Evolutionary conservation across 805 yeast genomes (phyloP).

Genomic region (Suhomyces pyralidae): DNA sequence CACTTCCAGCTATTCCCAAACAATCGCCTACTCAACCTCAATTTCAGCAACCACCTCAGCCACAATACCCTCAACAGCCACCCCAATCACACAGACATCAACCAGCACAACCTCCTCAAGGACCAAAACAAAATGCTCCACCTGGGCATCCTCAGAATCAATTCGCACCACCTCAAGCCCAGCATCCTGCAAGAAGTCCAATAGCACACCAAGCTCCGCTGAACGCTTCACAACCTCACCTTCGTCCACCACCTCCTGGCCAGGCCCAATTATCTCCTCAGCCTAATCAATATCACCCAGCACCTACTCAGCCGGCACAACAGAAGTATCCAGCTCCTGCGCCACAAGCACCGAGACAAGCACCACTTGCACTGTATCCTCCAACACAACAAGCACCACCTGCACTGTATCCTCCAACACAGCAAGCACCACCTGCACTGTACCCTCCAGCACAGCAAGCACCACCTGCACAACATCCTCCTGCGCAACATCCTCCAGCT

Average conservation of each 20-base stretch:
- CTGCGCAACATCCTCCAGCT: neutral
- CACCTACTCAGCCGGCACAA: neutral
- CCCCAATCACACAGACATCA: neutral
- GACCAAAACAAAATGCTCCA: neutral
- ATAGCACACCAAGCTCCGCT: neutral
- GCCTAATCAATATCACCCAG: neutral
- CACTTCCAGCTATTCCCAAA: neutral
- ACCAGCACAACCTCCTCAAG: neutral
- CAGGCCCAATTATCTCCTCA: constrained; percentile 1
- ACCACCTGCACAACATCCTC: constrained; percentile 10
- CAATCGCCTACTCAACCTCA: constrained; percentile 1
- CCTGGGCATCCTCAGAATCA: neutral
- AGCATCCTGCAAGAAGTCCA: neutral
- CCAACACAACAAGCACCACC: constrained; percentile 5
- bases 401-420: too few relatives aligned
- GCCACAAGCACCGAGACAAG: neutral
- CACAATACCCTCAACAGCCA: neutral
- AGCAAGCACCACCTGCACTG: neutral
- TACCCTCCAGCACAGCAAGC: constrained; percentile 1
- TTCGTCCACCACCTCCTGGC: neutral
- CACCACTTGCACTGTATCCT: neutral
- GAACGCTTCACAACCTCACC: neutral
- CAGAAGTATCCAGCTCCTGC: neutral
- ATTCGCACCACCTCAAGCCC: neutral
- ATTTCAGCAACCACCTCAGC: neutral